Base-by-base conservation (phyloP, 2,329 filamentous ascomycete species). In the Rasamsonia emersonii region DNA sequence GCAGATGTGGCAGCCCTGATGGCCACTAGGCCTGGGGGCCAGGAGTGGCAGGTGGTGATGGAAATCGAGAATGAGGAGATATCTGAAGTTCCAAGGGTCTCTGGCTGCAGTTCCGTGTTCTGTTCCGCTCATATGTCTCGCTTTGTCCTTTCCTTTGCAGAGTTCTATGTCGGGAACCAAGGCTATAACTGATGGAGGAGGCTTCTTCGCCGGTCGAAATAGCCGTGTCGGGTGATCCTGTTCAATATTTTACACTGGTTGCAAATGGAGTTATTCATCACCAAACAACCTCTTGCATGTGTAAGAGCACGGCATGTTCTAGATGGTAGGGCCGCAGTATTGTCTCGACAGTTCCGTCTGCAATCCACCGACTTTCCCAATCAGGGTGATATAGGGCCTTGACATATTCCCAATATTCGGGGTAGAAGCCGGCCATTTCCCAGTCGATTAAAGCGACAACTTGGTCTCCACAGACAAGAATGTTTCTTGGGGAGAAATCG, bases 341-440 rank as follows among this genome's bases (percentile, higher is more conserved):
- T 30, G 26, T 33, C 28, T 44, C 43, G 11, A 42, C 20, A 21
- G 24, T 37, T 14, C 31, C 28, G n/a, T 45, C 41, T 18, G 32
- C 32, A 30, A 46, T 41, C 38, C 39, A 45, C 24, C 28, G 26
- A 32, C 33, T 33, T 24, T 44, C 20, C 36, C 38, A 45, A 21
- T 43, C 37, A 18, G 41, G 39, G 32, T 36, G 23, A 27, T 34
- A 40, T 17, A 35, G 16, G 11, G 43, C 37, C 25, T 51, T 49
- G 11, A 47, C 42, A 30, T 50, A 51, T 36, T 51, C 47, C 49
- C 47, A 52, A 32, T 51, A 52, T 28, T 46, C 44, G 3, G 48
- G 48, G 37, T 45, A 53, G 38, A 44, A 51, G 15, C 47, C 49
- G n/a, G n/a, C n/a, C n/a, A n/a, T n/a, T 48, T 47, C 8, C 51